phyloP scores from a whole-genome alignment of 257 asterid genomes.

The Solanum corneliomulleri region DNA sequence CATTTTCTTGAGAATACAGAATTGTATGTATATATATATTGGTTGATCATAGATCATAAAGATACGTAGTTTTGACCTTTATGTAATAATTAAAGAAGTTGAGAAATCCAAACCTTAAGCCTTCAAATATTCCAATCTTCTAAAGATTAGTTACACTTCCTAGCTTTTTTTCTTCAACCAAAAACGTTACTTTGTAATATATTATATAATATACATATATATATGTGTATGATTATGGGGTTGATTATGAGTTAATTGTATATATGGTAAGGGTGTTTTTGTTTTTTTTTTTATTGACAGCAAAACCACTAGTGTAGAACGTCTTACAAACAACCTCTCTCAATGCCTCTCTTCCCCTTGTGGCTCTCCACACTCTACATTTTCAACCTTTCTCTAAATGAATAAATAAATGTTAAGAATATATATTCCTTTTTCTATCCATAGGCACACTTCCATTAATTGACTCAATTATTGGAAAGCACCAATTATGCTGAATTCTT shows the following conservation, averaged over 20 bases:
- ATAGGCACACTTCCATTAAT: neutral
- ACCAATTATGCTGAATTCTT: neutral
- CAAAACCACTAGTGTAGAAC: constrained; percentile 1
- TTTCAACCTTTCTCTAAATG: neutral
- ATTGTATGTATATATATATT: neutral
- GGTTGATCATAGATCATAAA: neutral
- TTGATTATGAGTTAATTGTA: neutral
- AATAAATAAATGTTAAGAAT: neutral
- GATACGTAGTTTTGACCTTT: neutral
- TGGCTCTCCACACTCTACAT: neutral
- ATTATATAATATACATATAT: no score
- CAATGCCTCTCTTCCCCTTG: neutral
- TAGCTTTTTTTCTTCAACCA: neutral
- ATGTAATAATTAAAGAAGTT: neutral
- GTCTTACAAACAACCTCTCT: neutral
- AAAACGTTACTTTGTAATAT: neutral
- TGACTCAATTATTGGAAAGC: neutral
- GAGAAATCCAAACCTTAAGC: neutral
- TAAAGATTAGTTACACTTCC: neutral
- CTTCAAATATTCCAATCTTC: neutral
- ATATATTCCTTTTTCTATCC: neutral
- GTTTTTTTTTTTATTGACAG: neutral
- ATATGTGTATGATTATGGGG: neutral
- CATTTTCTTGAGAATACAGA: neutral
- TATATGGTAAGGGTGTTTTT: neutral